phyloP scores from a whole-genome alignment of 805 yeast species.

The Metschnikowia baotianmanensis region DNA sequence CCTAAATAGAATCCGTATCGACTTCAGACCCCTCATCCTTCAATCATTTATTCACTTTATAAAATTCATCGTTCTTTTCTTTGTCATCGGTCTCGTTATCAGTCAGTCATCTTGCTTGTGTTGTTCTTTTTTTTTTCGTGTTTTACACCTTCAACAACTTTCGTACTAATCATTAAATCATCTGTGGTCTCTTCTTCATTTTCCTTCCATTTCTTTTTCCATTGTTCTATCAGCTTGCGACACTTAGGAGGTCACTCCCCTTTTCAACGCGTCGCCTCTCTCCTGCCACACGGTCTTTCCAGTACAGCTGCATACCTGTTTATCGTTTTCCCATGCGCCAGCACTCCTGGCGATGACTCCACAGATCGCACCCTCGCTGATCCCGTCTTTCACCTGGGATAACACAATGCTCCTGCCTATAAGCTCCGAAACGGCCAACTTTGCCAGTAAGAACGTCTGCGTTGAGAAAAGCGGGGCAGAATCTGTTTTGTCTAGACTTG shows the following conservation, averaged over 20 bases:
- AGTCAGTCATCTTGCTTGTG: too few species aligned
- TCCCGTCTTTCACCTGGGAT: conserved; percentile 37
- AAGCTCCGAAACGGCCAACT: conserved; percentile 52
- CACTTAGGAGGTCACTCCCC: conserved; percentile 46
- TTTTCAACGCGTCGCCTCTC: conserved; percentile 65
- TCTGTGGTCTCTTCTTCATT: neutral
- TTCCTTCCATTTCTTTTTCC: too few species aligned
- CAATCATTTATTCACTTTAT: too few species aligned
- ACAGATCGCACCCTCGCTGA: conserved; percentile 48
- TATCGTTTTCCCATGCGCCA: conserved; percentile 95
- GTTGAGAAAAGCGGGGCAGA: conserved; percentile 33
- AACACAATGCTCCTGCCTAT: conserved; percentile 69
- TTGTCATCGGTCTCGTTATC: too few species aligned
- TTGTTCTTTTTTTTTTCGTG: too few species aligned
- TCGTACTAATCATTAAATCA: too few species aligned
- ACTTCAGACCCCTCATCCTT: too few species aligned
- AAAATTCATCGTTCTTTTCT: too few species aligned
- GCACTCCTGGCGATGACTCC: conserved; percentile 97
- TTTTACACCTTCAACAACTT: too few species aligned
- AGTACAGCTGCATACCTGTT: conserved; percentile 88
- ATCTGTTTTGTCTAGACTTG: too few species aligned
- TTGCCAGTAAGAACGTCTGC: conserved; percentile 39
- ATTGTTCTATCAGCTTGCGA: too few species aligned
- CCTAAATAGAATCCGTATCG: too few species aligned
- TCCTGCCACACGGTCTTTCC: conserved; percentile 98